Conservation (phyloP, 1,284 basidiomycete genomes). For the Abortiporus biennis region DNA sequence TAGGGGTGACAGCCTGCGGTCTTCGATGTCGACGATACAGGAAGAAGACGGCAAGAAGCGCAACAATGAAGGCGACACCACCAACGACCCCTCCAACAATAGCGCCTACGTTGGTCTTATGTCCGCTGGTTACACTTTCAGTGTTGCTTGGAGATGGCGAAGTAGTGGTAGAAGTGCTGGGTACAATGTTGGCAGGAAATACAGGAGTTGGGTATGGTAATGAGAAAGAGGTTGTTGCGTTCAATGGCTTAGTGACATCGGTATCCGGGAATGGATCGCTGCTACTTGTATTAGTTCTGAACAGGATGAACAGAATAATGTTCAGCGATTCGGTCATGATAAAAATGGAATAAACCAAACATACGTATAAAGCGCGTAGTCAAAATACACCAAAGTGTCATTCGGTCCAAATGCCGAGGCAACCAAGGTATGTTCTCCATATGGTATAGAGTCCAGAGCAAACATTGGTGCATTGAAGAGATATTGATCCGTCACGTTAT, state of each 20-base stretch:
- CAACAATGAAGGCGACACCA: no score
- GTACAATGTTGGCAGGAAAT: no score
- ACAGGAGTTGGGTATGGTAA: no score
- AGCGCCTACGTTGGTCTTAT: conserved; percentile 1
- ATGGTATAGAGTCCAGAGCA: conserved; percentile 3
- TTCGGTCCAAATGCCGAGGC: conserved; percentile 1
- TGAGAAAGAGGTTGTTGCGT: not conserved
- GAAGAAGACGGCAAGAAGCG: no score
- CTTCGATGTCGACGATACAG: no score
- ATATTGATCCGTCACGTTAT: conserved; percentile 1
- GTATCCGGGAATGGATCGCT: not conserved
- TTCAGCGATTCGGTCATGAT: no score
- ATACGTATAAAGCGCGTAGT: conserved; percentile 9
- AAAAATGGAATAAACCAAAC: conserved; percentile 1
- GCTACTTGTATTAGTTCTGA: conserved; percentile 1
- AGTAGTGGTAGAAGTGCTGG: not conserved
- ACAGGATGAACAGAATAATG: no score
- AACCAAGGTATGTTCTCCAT: conserved; percentile 6
- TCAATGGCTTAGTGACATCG: no score
- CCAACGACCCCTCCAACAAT: conserved; percentile 2
- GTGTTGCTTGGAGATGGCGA: not conserved
- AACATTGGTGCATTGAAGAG: conserved; percentile 4
- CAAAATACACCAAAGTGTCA: conserved; percentile 5
- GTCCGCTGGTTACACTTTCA: not conserved
- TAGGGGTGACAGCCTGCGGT: no score